These are phyloP conservation scores for Symbiodinium natans DNA, from an alignment of 73 alveolate genomes.

Conservation along the genomic window DNA sequence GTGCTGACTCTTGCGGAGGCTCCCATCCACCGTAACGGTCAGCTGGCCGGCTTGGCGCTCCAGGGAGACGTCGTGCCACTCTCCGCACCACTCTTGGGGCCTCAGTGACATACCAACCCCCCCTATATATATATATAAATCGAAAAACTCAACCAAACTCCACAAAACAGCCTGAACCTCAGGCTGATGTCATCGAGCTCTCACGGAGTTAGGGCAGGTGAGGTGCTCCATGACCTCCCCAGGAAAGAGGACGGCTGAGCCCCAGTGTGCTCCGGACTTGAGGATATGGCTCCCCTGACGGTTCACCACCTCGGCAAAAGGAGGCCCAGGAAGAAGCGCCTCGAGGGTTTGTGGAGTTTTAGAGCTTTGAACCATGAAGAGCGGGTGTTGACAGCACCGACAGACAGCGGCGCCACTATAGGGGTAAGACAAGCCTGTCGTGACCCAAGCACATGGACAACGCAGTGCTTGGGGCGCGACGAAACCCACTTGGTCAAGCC, in stretches of 20 bases:
- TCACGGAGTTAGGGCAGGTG: too few species aligned
- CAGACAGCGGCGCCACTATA: too few species aligned
- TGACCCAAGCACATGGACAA: neutral
- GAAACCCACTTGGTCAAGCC: neutral
- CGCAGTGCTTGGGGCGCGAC: neutral
- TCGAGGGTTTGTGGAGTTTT: too few species aligned
- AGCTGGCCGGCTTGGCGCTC: conserved; percentile 10
- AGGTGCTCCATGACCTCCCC: neutral
- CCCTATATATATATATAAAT: too few species aligned
- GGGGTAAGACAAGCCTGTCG: too few species aligned
- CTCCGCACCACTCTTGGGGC: conserved; percentile 17
- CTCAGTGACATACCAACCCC: too few species aligned
- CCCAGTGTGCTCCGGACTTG: conserved; percentile 14
- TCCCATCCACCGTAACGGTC: neutral
- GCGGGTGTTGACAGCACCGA: too few species aligned
- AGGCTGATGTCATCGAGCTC: too few species aligned
- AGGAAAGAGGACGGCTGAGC: conserved; percentile 1
- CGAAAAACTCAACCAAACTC: too few species aligned
- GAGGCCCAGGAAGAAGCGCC: too few species aligned
- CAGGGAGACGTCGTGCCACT: conserved; percentile 1
- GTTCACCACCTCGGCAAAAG: conserved; percentile 1
- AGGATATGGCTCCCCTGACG: conserved; percentile 18
- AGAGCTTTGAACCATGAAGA: too few species aligned
- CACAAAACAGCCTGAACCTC: too few species aligned
- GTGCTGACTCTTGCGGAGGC: neutral